Base-by-base conservation (phyloP, 192 early-diverging fungal genomes). In the Spizellomyces punctatus region DNA sequence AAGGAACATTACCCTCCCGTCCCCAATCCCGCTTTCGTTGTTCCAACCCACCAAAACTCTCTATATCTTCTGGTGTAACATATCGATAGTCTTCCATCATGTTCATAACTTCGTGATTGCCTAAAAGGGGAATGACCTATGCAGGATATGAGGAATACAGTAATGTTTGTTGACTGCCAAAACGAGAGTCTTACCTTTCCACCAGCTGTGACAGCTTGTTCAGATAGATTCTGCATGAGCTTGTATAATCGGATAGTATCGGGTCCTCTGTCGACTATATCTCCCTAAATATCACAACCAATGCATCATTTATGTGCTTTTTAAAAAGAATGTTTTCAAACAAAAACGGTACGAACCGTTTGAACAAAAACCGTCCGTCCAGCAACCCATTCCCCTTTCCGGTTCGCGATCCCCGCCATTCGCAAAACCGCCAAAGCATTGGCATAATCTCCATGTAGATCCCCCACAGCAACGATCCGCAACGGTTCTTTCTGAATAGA, bases 201-300 rank as follows among this genome's bases (percentile, higher is more conserved):
- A 71, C 86, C 86, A 1, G 72, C 74, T 27, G 74, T 69, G 5
- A 67, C 46, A 10, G 90, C 91, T 47, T 92, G 88, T 10, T 79
- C 73, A 62, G 79, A 68, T 12, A 93, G 74, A 22, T 81, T 77
- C 47, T 81, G 73, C 46, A 92, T 75, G 47, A 91, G 71, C 9
- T 83, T 73, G 74, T 91, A 93, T 7, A 93, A 59, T 8, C 64
- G 66, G 50, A 93, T 90, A 3, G 90, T 92, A 70, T 93, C 90
- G 0, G 84, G 76, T 16, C 91, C 90, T 44, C 91, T 66, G 69
- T 93, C 91, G 6, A 93, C 87, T 5, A 93, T 83, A 74, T 93
- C 91, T 5, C 50, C 64, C 50, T 4, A 19, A 8, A 64, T 2
- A 36, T 17, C 58, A 10, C n/a, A 65, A 16, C 3, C 27, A 3